Evolutionary conservation across 176 grass and related monocot species (phyloP).

Genomic region (Cenchrus americanus): DNA sequence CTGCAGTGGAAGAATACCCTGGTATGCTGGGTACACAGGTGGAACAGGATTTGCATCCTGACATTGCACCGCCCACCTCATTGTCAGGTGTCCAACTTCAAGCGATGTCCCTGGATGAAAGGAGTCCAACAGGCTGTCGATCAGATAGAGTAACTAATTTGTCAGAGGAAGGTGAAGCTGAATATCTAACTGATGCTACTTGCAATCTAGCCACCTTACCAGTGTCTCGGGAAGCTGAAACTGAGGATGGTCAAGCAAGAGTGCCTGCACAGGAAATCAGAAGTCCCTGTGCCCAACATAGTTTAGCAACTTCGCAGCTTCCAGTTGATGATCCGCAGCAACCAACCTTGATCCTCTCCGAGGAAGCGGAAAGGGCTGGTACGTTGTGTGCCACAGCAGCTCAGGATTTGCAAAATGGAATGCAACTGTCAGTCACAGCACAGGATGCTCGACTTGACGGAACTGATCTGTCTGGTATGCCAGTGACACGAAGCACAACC

Average conservation of each 20-base stretch:
- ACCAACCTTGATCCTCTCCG: conserved; percentile 34
- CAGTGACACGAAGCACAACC: background rate
- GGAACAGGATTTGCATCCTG: conserved; percentile 16
- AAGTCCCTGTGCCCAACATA: background rate
- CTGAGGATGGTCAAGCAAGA: conserved; percentile 11
- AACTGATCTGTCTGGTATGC: conserved; percentile 16
- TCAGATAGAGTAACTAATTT: conserved; percentile 16
- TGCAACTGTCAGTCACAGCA: conserved; percentile 17
- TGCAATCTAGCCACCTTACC: conserved; percentile 6
- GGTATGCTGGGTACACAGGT: conserved; percentile 24
- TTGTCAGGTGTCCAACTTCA: conserved; percentile 16
- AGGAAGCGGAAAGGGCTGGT: conserved; percentile 25
- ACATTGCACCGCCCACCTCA: conserved; percentile 22
- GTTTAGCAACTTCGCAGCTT: conserved; percentile 30
- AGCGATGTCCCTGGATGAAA: conserved; percentile 4
- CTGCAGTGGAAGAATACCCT: conserved; percentile 36
- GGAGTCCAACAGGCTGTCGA: conserved; percentile 38
- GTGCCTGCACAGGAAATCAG: conserved; percentile 3
- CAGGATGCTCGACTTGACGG: conserved; percentile 20
- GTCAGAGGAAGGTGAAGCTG: conserved; percentile 16
- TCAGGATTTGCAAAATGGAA: conserved; percentile 11
- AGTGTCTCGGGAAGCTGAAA: conserved; percentile 3
- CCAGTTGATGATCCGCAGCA: conserved; percentile 9
- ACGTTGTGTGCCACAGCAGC: background rate
- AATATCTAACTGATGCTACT: conserved; percentile 5